Percentiles rank a stretch among this genome's conserved stretches.
These are phyloP conservation scores for Thuidium tamariscinum DNA, from an alignment of 225 moss, liverwort and hornwort species.

Conservation along the genomic window DNA sequence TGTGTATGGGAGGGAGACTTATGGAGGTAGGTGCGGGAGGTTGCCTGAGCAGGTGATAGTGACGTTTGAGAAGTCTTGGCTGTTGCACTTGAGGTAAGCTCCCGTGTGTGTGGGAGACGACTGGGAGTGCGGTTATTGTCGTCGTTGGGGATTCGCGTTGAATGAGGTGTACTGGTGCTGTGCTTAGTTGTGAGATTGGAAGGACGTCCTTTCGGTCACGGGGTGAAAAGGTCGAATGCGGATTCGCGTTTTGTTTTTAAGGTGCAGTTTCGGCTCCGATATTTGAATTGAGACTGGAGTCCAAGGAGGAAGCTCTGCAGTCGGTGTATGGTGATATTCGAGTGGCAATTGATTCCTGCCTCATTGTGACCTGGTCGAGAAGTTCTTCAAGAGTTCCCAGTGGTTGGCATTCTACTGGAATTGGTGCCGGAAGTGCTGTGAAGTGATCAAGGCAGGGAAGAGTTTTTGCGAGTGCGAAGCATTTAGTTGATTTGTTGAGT, in stretches of 20 bases:
- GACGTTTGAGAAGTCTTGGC: slow-evolving; percentile 14
- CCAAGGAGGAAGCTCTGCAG: not conserved
- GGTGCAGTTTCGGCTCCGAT: not conserved
- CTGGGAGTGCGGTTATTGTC: not conserved
- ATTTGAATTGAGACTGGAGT: not conserved
- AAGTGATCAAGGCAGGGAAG: not conserved
- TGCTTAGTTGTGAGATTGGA: slow-evolving; percentile 1
- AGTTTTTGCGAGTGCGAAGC: not conserved
- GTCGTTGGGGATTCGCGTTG: not conserved
- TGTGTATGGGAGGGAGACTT: not conserved
- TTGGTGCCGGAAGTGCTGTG: not conserved
- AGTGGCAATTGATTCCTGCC: not conserved
- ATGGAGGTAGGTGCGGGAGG: slow-evolving; percentile 9
- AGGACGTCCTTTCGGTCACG: not conserved
- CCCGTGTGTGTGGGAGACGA: slow-evolving; percentile 1
- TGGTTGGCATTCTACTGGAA: not conserved
- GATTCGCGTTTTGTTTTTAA: not conserved
- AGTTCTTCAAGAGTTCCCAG: not conserved
- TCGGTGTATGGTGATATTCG: not conserved
- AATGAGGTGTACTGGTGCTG: not conserved
- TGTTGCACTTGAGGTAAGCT: slow-evolving; percentile 4
- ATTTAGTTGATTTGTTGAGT: not conserved
- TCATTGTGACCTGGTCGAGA: not conserved
- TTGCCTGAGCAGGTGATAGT: slow-evolving; percentile 10
- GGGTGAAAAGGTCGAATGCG: not conserved